Evolutionary conservation across 768 basidiomycete species (phyloP), one percentile per base, ranked within the genome.

Genomic region (Pleurotus eryngii): DNA sequence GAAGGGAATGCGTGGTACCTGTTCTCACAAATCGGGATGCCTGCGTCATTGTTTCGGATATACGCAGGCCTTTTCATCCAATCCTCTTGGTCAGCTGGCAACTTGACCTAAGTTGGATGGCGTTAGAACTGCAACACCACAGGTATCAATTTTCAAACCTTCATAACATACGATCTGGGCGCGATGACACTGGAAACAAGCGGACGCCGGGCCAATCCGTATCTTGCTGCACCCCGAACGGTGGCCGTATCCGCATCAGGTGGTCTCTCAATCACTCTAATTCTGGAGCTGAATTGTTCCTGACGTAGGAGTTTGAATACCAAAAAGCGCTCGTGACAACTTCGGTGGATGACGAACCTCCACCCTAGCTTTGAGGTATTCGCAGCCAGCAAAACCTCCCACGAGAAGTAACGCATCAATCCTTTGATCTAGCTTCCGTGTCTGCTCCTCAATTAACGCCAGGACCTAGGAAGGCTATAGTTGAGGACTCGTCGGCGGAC

Each of bases 191-290:
- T 89, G 17, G 91, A 91, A 8, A 95, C 92, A 12, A 92, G 79
- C 26, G 84, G 76, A 61, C 84, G 78, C 50, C 85, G 81, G 17
- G 90, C 87, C 22, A 94, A 77, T 20, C 92, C 92, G 68, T 94
- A 94, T 66, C 86, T 82, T 35, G 92, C 92, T n/a, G 89, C 92
- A 46, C 92, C 92, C 55, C 92, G 87, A 56, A 89, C 74, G 1
- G 92, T 95, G 2, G 93, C 93, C 12, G 92, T 93, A 66, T 95
- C 93, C 26, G 89, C 86, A 72, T 95, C 92, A 38, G 85, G 78
- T 24, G 93, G 92, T 51, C 93, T 83, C 35, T 87, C 88, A 65
- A 95, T 90, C 57, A 90, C 86, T 49, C 73, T 79, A 47, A 94
- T 88, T 46, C 79, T 79, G 39, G 78, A 70, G 5, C 77, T 75